These are phyloP conservation scores for Penicillium verhagenii DNA, from an alignment of 495 filamentous ascomycete species.

Conservation along the genomic window DNA sequence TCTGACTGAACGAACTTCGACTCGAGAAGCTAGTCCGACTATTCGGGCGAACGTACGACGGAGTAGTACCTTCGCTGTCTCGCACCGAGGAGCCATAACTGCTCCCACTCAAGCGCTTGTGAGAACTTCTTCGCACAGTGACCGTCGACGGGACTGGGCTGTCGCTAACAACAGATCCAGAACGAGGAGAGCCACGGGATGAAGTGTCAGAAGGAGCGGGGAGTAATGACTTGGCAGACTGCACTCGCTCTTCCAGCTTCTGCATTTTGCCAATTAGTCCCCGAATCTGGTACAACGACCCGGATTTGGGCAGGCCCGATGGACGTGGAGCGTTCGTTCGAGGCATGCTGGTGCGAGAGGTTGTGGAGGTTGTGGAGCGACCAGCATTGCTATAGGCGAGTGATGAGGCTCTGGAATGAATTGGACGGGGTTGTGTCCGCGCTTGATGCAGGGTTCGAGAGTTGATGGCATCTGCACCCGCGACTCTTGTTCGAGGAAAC, in stretches of 20 bases:
- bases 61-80: constrained; percentile 45
- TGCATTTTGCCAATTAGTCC: constrained; percentile 96
- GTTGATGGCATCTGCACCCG: constrained; percentile 33
- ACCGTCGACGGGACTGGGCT: constrained; percentile 68
- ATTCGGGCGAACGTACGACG: constrained; percentile 49
- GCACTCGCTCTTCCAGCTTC: constrained; percentile 85
- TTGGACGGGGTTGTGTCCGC: constrained; percentile 36
- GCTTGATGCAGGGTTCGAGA: constrained; percentile 45
- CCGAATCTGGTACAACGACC: constrained; percentile 88
- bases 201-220: constrained; percentile 78
- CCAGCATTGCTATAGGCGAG: constrained; percentile 44
- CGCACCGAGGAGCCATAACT: constrained; percentile 56
- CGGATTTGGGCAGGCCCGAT: constrained; percentile 66
- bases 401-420: constrained; percentile 54
- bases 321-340: constrained; percentile 29
- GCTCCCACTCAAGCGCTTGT: constrained; percentile 62
- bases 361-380: constrained; percentile 39
- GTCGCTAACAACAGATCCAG: constrained; percentile 50
- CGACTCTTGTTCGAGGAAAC: constrained; percentile 39
- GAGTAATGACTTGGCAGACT: constrained; percentile 89
- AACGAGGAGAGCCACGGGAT: constrained; percentile 73
- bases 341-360: constrained; percentile 38
- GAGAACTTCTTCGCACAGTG: constrained; percentile 71
- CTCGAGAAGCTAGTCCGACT: constrained; percentile 46
- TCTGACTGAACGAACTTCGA: constrained; percentile 44